These are phyloP conservation scores for Monosporascus sp. DNA, from an alignment of 2,329 filamentous ascomycete species.

Conservation along the genomic window DNA sequence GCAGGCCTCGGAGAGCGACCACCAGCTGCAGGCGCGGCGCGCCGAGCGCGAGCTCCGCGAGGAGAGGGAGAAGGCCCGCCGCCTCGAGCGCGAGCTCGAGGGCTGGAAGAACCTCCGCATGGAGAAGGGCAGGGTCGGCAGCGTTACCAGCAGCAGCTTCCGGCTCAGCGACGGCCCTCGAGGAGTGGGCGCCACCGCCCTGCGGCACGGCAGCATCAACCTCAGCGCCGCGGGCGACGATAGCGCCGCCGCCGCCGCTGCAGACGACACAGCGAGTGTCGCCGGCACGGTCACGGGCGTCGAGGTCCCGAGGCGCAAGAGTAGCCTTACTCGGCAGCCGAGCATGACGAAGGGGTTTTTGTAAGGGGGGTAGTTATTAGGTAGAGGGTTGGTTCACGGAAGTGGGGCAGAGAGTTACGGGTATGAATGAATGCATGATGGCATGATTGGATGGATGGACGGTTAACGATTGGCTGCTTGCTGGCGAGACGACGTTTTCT, in stretches of 20 bases:
- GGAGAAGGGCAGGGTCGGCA: conserved; percentile 45
- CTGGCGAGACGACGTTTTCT: no score
- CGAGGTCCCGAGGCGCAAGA: conserved; percentile 61
- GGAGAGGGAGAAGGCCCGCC: conserved; percentile 74
- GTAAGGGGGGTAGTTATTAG: conserved; percentile 27
- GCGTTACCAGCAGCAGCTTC: conserved; percentile 19
- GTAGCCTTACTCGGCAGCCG: conserved; percentile 56
- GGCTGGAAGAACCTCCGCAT: conserved; percentile 72
- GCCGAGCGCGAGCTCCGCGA: conserved; percentile 87
- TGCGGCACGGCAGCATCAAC: conserved; percentile 45
- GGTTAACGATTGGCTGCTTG: no score
- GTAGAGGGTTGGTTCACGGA: neutral
- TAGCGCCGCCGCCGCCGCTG: conserved; percentile 26
- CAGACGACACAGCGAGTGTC: conserved; percentile 30
- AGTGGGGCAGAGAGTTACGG: neutral
- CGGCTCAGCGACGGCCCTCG: conserved; percentile 9
- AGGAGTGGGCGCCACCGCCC: conserved; percentile 31
- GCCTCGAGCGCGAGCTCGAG: conserved; percentile 85
- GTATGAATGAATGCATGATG: neutral
- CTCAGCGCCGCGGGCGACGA: neutral
- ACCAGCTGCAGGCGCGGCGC: conserved; percentile 75
- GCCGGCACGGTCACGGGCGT: conserved; percentile 33
- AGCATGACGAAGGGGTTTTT: conserved; percentile 78
- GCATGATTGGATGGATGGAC: no score
- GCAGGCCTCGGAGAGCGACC: conserved; percentile 77